Percentiles rank a stretch among this genome's conserved stretches.
Evolutionary conservation across 2,329 filamentous ascomycete species (phyloP).

Genomic region (Fusarium pseudonygamai): DNA sequence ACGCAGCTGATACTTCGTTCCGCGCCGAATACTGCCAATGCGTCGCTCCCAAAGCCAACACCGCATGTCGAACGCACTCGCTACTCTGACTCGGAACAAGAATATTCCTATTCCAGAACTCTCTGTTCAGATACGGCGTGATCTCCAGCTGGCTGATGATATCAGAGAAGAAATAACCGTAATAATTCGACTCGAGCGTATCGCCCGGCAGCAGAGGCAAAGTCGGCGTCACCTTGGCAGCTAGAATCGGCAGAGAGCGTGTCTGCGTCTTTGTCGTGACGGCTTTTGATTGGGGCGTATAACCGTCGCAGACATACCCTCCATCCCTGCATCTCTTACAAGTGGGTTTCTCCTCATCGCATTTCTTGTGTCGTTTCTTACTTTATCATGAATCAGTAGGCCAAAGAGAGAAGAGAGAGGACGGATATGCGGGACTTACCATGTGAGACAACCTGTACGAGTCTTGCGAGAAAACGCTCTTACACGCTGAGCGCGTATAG

Average conservation of each 20-base stretch:
- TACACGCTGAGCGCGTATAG: background rate
- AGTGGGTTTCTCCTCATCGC: conserved; percentile 1
- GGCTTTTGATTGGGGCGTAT: background rate
- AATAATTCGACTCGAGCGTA: conserved; percentile 1
- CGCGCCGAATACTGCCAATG: background rate
- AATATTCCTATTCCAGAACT: background rate
- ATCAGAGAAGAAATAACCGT: conserved; percentile 6
- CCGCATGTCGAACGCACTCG: background rate
- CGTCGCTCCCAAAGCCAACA: background rate
- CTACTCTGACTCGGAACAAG: background rate
- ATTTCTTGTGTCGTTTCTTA: conserved; percentile 17
- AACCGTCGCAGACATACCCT: conserved; percentile 16
- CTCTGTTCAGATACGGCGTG: background rate
- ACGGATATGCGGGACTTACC: background rate
- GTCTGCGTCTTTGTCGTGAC: background rate
- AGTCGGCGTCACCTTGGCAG: background rate
- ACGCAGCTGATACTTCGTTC: background rate
- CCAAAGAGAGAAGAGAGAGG: background rate
- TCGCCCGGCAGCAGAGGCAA: background rate
- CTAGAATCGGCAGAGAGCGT: background rate
- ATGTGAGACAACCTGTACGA: conserved; percentile 9
- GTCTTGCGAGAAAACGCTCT: conserved; percentile 1
- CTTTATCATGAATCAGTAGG: background rate
- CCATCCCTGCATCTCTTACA: conserved; percentile 11
- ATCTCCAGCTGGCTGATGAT: background rate